Evolutionary conservation across 805 yeast genomes (phyloP), one percentile per base, ranked within the genome.

Genomic region (Monosporozyma unispora): DNA sequence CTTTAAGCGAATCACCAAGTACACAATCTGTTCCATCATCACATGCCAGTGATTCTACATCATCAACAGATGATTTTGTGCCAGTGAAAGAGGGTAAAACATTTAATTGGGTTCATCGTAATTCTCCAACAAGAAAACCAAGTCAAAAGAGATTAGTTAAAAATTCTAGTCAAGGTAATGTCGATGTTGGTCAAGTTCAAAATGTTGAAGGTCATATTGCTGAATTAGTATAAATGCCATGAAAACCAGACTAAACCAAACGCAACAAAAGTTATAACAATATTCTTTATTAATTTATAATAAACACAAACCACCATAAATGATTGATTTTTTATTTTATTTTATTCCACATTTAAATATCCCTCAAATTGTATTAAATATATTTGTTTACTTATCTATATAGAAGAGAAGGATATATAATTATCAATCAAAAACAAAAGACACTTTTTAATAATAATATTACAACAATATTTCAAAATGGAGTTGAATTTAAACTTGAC

Each of bases 81-180:
- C 72, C 67, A 43, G 66, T 58, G 48, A 69, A 52, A 64, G 65
- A 49, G 48, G 70, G 63, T 27, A 55, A 61, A 22, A 56, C 52
- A 21, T 64, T 54, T 45, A 55, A 56, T 46, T 65, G 69, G 69
- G 59, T 64, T 18, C 60, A 58, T 29, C 55, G 57, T 39, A 55
- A 54, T 27, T 52, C 53, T 37, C 59, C 65, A 12, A 57, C 55
- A 18, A 60, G 62, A 28, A 54, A 56, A 33, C 57, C 60, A n/a
- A 65, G 66, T 39, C 55, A 65, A 35, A 75, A 74, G 21, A 65
- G 69, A 49, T 52, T 73, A 46, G 71, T 66, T 11, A 65, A 64
- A 31, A 61, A 71, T 44, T 61, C 62, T 18, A 60, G 69, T 50
- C 63, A 58, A 37, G 64, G 69, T 38, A 63, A 67, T 25, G 65